phyloP scores from a whole-genome alignment of 2,329 filamentous ascomycete species.

The Neonectria faginata region DNA sequence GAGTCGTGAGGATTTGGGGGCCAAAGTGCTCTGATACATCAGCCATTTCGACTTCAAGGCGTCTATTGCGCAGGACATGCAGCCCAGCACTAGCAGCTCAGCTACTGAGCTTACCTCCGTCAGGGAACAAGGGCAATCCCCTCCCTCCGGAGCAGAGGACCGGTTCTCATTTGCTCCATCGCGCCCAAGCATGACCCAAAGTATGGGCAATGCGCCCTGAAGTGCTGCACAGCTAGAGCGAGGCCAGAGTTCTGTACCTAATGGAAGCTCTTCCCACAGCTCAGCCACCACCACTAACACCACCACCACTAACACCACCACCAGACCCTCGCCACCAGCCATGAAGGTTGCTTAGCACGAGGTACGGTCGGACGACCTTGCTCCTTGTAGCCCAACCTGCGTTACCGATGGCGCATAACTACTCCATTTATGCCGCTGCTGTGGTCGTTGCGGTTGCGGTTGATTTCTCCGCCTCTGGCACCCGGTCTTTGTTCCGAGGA shows the following conservation, averaged over 20 bases:
- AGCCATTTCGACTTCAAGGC: constrained; percentile 8
- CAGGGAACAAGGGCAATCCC: constrained; percentile 7
- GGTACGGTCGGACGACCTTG: constrained; percentile 31
- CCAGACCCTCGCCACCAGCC: constrained; percentile 30
- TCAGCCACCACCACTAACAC: constrained; percentile 22
- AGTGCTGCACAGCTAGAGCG: constrained; percentile 11
- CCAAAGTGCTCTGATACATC: constrained; percentile 15
- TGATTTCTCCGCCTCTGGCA: constrained; percentile 9
- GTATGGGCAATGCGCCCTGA: constrained; percentile 15
- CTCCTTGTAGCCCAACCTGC: constrained; percentile 41
- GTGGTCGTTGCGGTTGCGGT: constrained; percentile 17
- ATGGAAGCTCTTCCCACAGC: constrained; percentile 17
- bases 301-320: constrained; percentile 31
- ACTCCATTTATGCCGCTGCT: constrained; percentile 27
- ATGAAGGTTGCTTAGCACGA: constrained; percentile 29
- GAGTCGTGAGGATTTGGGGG: constrained; percentile 16
- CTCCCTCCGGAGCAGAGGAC: background rate
- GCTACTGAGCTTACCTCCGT: background rate
- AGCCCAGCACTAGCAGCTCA: background rate
- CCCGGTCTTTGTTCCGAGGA: constrained; percentile 11
- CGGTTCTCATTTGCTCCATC: constrained; percentile 17
- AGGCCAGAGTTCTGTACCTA: constrained; percentile 19
- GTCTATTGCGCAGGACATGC: constrained; percentile 14
- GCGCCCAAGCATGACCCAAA: constrained; percentile 17
- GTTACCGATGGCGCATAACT: constrained; percentile 37